A percentile compares a stretch with the other conserved stretches of the same genome.
These are phyloP conservation scores for Centella asiatica DNA, from an alignment of 129 eudicot genomes.

Conservation along the genomic window DNA sequence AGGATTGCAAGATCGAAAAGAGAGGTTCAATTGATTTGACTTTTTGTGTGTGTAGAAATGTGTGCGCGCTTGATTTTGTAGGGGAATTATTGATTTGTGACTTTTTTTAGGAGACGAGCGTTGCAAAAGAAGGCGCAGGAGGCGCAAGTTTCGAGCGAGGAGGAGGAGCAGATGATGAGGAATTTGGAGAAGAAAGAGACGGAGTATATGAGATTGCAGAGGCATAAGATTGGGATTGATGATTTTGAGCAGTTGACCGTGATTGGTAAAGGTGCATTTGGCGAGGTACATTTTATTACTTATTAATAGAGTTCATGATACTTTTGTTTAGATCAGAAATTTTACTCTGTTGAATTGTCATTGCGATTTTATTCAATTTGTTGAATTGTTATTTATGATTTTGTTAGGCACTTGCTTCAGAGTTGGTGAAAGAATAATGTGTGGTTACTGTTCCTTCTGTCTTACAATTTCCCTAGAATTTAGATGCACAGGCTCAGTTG, in stretches of 20 bases:
- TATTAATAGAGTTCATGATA: not conserved
- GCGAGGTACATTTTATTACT: slow-evolving; percentile 47
- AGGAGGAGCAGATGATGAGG: slow-evolving; percentile 72
- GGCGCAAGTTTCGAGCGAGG: slow-evolving; percentile 67
- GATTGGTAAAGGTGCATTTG: slow-evolving; percentile 92
- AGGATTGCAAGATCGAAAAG: slow-evolving; percentile 84
- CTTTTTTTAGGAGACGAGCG: slow-evolving; percentile 56
- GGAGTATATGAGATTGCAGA: slow-evolving; percentile 83
- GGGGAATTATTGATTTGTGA: not conserved
- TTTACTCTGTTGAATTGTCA: slow-evolving; percentile 3
- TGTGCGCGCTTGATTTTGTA: not conserved
- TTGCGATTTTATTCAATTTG: not conserved
- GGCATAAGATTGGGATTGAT: slow-evolving; percentile 91
- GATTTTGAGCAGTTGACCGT: slow-evolving; percentile 84
- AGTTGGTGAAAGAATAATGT: not conserved
- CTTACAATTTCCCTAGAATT: not conserved
- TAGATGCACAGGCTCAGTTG: not conserved
- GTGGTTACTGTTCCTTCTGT: not conserved
- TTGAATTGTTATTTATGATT: not conserved
- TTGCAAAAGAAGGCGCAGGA: slow-evolving; percentile 81
- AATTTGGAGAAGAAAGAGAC: slow-evolving; percentile 87
- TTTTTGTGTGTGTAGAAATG: not conserved
- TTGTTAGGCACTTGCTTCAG: not conserved
- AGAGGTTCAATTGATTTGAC: slow-evolving; percentile 31
- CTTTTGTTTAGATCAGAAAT: not conserved